Evolutionary conservation across 768 basidiomycete genomes (phyloP).

Genomic region (Gymnopilus junonius): DNA sequence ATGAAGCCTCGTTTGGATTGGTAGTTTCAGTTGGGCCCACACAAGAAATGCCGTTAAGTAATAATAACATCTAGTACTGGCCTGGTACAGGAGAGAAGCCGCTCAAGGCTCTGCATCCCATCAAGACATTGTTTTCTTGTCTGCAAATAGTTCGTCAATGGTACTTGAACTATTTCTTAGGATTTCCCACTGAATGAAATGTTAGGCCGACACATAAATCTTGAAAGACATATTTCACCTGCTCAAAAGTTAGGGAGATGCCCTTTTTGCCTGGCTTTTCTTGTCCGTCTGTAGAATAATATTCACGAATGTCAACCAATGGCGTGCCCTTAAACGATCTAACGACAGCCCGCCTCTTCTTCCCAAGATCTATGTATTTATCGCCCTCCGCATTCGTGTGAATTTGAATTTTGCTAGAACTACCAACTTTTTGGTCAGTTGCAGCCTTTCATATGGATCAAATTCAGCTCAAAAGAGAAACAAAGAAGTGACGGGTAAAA

Average conservation of each 20-base stretch:
- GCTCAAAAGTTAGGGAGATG: conserved; percentile 66
- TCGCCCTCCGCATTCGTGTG: conserved; percentile 42
- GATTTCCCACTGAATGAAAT: conserved; percentile 53
- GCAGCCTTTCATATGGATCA: not conserved
- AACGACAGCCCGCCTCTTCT: conserved; percentile 71
- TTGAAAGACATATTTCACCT: conserved; percentile 41
- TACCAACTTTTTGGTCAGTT: not conserved
- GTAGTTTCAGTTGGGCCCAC: conserved; percentile 16
- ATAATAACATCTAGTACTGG: not conserved
- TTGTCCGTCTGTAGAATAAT: conserved; percentile 55
- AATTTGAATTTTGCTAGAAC: conserved; percentile 30
- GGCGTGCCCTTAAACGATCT: conserved; percentile 51
- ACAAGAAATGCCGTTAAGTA: not conserved
- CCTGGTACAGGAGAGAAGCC: not conserved
- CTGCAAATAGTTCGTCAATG: conserved; percentile 58
- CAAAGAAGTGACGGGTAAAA: not conserved
- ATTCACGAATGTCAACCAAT: conserved; percentile 78
- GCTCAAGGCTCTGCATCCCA: not conserved
- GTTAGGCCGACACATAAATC: not conserved
- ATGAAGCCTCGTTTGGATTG: conserved; percentile 74
- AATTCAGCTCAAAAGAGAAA: not conserved
- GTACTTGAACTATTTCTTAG: conserved; percentile 46
- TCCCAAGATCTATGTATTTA: conserved; percentile 72
- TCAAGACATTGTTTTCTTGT: conserved; percentile 31
- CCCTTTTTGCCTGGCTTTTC: conserved; percentile 85